These are phyloP conservation scores for Agrocybe praecox DNA, from an alignment of 768 basidiomycete genomes.

Conservation along the genomic window DNA sequence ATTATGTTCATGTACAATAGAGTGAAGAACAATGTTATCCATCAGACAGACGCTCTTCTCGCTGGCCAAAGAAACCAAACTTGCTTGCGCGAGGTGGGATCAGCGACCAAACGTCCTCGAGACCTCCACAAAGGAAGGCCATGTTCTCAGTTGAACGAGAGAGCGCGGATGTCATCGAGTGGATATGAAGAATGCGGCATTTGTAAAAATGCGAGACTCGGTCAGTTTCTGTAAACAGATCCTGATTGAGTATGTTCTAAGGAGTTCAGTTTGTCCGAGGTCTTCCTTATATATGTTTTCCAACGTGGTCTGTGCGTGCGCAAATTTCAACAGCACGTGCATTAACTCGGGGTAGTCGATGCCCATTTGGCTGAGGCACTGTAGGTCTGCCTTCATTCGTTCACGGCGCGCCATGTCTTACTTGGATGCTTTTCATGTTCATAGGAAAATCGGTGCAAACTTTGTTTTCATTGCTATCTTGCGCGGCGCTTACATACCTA, in stretches of 20 bases:
- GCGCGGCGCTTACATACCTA: too few species aligned
- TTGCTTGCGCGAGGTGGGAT: constrained; percentile 26
- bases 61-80: constrained; percentile 40
- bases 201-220: constrained; percentile 81
- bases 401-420: too few species aligned
- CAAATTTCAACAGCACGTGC: neutral
- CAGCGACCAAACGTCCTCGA: constrained; percentile 68
- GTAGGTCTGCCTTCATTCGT: too few species aligned
- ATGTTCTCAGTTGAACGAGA: constrained; percentile 73
- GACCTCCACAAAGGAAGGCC: constrained; percentile 31
- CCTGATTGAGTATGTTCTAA: constrained; percentile 81
- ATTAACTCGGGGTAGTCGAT: neutral
- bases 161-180: constrained; percentile 69
- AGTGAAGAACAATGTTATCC: constrained; percentile 40
- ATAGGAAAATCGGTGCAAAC: too few species aligned
- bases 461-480: too few species aligned
- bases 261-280: constrained; percentile 28
- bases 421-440: too few species aligned
- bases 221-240: constrained; percentile 84
- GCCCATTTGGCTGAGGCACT: too few species aligned
- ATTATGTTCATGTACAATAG: neutral
- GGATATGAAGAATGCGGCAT: constrained; percentile 74
- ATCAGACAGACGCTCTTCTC: constrained; percentile 68
- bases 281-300: constrained; percentile 24
- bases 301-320: constrained; percentile 31